A percentile compares a stretch with the other conserved stretches of the same genome.
Conservation (phyloP, 495 filamentous ascomycete genomes). For the Trichoderma reesei region DNA sequence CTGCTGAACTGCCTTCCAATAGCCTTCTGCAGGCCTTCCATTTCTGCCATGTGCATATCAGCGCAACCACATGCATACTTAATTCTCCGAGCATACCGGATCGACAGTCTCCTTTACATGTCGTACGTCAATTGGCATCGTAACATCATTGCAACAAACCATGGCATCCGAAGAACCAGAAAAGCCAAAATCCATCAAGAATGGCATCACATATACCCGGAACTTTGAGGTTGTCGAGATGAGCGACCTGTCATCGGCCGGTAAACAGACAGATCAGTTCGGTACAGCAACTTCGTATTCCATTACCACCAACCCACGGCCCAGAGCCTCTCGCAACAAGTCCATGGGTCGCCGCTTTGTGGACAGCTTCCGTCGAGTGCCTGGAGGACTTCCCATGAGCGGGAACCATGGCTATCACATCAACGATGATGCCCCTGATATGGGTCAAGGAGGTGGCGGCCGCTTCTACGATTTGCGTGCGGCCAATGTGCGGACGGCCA, state of each 20-base stretch:
- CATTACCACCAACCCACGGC: not conserved
- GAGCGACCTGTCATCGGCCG: not conserved
- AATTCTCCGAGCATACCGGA: not conserved
- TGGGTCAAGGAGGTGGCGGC: not conserved
- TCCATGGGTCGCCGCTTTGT: not conserved
- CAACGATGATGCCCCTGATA: not conserved
- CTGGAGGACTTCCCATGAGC: not conserved
- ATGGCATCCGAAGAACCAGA: not conserved
- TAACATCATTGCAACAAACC: not conserved
- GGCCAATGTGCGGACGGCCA: conserved; percentile 65
- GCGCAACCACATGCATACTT: not conserved
- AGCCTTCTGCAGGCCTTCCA: not conserved
- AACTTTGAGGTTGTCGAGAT: not conserved
- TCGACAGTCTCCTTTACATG: not conserved
- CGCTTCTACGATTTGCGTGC: conserved; percentile 59
- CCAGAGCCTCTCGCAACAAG: not conserved
- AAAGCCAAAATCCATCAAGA: not conserved
- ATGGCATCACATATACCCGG: not conserved
- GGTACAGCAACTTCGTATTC: not conserved
- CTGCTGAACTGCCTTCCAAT: not conserved
- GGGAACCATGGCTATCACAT: not conserved
- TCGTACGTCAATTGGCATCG: not conserved
- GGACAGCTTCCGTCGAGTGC: not conserved
- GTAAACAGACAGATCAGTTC: not conserved
- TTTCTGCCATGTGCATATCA: not conserved